Evolutionary conservation across 371 early-diverging fungal genomes (phyloP), one percentile per base, ranked within the genome.

Genomic region (Mucor indicus): DNA sequence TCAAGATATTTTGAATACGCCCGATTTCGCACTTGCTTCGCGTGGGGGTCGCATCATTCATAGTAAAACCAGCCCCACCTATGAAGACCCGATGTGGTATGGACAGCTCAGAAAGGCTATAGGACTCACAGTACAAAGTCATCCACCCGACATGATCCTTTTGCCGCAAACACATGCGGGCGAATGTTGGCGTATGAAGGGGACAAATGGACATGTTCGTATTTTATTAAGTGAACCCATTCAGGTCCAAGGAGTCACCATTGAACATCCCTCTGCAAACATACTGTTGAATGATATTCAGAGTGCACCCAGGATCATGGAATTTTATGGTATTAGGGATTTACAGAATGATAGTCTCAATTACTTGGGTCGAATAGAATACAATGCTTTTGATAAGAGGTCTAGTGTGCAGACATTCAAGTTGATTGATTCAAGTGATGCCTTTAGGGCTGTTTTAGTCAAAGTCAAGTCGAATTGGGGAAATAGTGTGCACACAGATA

Each of bases 401-500:
- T 15, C 16, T 39, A 36, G 58, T 17, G 21, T 63, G 1, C 77
- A 76, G 49, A 74, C 71, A 1, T 79, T 75, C 35, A 13, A 20
- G 5, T 12, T 44, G 1, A 10, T n/a, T 22, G 17, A 22, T 6
- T 8, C 16, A 2, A 10, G 8, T 8, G 1, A 44, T 53, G 20
- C 64, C 33, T 48, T 57, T 36, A 35, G 45, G 7, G 57, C 43
- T 19, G 48, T 81, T 13, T 41, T 75, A 29, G 50, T 88, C 49
- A 77, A 79, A 40, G 48, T 91, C 44, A 22, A 56, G 19, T 69
- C 66, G 35, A 92, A 92, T 62, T 87, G 86, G 85, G 91, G 91
- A 2, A 71, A 86, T 40, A 55, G 67, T n/a, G 70, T 72, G 2
- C 81, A 82, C 53, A 92, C 92, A 4, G 91, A 91, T 48, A 44